Evolutionary conservation across 768 basidiomycete species (phyloP).

Genomic region (Cantharellus cinnabarinus): DNA sequence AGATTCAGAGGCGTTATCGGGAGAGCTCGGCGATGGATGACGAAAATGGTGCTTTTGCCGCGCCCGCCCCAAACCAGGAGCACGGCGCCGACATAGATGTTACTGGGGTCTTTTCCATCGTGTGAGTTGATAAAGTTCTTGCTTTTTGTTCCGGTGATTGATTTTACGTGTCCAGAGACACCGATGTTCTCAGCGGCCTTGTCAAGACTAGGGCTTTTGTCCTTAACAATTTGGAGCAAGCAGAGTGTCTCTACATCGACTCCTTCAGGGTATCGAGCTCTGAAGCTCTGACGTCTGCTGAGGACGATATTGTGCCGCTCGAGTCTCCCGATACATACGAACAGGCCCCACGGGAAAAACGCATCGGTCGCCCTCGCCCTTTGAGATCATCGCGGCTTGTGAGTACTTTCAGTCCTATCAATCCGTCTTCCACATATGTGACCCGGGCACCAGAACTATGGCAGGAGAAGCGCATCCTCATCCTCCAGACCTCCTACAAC

Average conservation of each 20-base stretch:
- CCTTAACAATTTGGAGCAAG: conserved; percentile 60
- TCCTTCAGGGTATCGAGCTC: conserved; percentile 57
- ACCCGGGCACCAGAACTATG: background rate
- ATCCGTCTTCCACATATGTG: background rate
- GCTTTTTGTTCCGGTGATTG: background rate
- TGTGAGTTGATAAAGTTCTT: conserved; percentile 23
- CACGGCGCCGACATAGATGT: conserved; percentile 36
- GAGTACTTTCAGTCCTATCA: too few relatives aligned
- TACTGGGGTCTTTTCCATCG: conserved; percentile 51
- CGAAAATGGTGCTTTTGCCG: background rate
- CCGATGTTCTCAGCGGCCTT: conserved; percentile 39
- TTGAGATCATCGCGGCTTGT: background rate
- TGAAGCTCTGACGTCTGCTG: conserved; percentile 44
- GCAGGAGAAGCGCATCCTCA: conserved; percentile 15
- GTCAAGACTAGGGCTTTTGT: conserved; percentile 60
- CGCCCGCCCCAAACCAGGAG: conserved; percentile 10
- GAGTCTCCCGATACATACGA: conserved; percentile 1
- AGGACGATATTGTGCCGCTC: background rate
- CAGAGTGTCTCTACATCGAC: conserved; percentile 56
- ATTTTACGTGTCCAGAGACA: conserved; percentile 29
- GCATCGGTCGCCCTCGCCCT: conserved; percentile 1
- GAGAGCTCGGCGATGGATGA: background rate
- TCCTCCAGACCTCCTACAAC: conserved; percentile 40
- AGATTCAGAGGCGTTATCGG: background rate
- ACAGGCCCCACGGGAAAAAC: background rate